Evolutionary conservation across 371 early-diverging fungal species (phyloP).

Genomic region (Mucor piriformis): DNA sequence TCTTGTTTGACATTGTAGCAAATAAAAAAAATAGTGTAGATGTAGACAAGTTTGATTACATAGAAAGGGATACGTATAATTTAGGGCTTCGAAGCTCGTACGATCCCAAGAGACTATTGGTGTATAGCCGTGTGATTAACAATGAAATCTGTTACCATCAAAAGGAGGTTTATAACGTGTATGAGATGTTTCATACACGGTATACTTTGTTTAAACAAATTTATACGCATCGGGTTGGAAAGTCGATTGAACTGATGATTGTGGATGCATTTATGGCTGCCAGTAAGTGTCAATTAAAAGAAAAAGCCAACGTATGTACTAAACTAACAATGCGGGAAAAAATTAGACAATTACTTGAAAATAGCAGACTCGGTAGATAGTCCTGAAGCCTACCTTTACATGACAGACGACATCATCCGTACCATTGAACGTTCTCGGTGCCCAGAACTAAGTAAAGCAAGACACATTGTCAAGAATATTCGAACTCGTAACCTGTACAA

Average conservation of each 20-base stretch:
- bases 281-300: conserved; percentile 17
- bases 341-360: conserved; percentile 65
- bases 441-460: conserved; percentile 65
- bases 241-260: conserved; percentile 87
- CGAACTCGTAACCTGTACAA: conserved; percentile 82
- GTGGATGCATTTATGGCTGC: conserved; percentile 87
- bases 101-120: conserved; percentile 80
- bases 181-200: conserved; percentile 92
- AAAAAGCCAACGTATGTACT: too few species aligned
- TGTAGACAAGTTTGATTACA: conserved; percentile 97
- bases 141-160: conserved; percentile 90
- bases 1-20: conserved; percentile 94
- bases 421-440: conserved; percentile 76
- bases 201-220: conserved; percentile 91
- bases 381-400: conserved; percentile 70
- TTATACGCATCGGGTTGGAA: conserved; percentile 87
- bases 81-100: conserved; percentile 82
- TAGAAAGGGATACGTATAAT: conserved; percentile 89
- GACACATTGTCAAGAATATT: conserved; percentile 72
- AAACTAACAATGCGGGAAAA: too few species aligned
- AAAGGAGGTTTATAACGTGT: conserved; percentile 78
- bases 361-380: conserved; percentile 74
- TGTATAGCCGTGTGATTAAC: conserved; percentile 82
- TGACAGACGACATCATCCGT: conserved; percentile 88
- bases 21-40: conserved; percentile 94